Evolutionary conservation across 2,329 filamentous ascomycete species (phyloP).

Genomic region (Lizonia empirigonia): DNA sequence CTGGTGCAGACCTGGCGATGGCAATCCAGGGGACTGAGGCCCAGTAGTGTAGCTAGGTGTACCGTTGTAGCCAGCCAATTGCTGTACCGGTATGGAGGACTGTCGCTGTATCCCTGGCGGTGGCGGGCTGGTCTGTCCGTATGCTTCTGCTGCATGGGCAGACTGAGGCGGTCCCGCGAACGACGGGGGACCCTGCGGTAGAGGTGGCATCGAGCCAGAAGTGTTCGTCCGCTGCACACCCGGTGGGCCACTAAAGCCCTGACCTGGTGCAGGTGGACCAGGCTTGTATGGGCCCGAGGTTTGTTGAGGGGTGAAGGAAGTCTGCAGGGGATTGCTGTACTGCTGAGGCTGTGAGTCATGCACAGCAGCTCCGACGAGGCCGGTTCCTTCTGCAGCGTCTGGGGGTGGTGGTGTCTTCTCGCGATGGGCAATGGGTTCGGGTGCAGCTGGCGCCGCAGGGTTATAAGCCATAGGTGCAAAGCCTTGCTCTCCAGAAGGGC

Average conservation of each 20-base stretch:
- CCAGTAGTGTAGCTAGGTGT: constrained; percentile 1
- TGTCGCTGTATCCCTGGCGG: constrained; percentile 38
- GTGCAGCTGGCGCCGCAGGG: constrained; percentile 75
- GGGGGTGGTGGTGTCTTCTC: constrained; percentile 81
- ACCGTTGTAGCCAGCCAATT: constrained; percentile 5
- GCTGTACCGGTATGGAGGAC: constrained; percentile 37
- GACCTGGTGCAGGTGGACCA: constrained; percentile 47
- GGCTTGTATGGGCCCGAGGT: constrained; percentile 50
- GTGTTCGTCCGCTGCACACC: constrained; percentile 45
- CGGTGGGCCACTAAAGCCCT: constrained; percentile 41
- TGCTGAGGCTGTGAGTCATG: constrained; percentile 47
- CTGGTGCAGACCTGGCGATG: constrained; percentile 48
- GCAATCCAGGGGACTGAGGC: constrained; percentile 22
- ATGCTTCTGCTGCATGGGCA: constrained; percentile 33
- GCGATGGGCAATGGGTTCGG: constrained; percentile 72
- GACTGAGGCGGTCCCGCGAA: constrained; percentile 49
- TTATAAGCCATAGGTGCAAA: constrained; percentile 76
- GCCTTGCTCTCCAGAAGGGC: constrained; percentile 43
- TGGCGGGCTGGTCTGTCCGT: constrained; percentile 28
- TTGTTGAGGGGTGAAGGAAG: constrained; percentile 42
- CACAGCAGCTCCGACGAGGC: constrained; percentile 47
- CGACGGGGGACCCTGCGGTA: constrained; percentile 42
- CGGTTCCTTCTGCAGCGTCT: constrained; percentile 62
- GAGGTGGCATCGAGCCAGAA: constrained; percentile 42
- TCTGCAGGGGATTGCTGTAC: constrained; percentile 41